Percentiles rank a stretch among this genome's conserved stretches.
Conservation (phyloP, 2,329 filamentous ascomycete species). For the Paecilomyces sp. region DNA sequence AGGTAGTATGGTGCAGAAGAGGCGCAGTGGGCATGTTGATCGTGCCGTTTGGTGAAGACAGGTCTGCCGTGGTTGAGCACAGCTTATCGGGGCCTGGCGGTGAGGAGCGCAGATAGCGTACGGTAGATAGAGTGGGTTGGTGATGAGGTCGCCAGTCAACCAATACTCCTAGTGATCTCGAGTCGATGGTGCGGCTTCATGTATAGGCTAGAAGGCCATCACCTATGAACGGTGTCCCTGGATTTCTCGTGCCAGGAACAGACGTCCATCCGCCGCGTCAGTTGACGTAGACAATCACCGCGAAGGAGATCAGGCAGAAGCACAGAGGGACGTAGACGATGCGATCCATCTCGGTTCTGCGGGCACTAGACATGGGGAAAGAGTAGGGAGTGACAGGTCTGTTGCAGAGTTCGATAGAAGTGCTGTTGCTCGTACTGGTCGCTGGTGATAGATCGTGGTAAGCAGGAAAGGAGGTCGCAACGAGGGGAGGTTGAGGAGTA, state of each 20-base stretch:
- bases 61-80: neutral
- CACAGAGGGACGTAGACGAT: constrained; percentile 29
- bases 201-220: neutral
- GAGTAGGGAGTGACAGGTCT: neutral
- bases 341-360: constrained; percentile 20
- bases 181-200: neutral
- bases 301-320: constrained; percentile 30
- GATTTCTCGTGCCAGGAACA: neutral
- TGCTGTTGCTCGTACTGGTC: neutral
- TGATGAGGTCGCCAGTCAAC: neutral
- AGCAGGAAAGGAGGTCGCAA: neutral
- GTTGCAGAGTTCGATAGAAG: neutral
- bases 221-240: neutral
- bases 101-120: neutral
- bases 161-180: neutral
- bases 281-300: constrained; percentile 28
- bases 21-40: neutral
- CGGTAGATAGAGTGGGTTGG: neutral
- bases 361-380: neutral
- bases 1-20: constrained; percentile 3
- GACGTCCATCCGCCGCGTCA: constrained; percentile 6
- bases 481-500: neutral
- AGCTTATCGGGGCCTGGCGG: neutral
- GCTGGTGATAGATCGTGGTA: neutral
- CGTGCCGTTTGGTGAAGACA: neutral